Evolutionary conservation across 2,329 filamentous ascomycete species (phyloP), one percentile per base, ranked within the genome.

Genomic region (Alternaria brassicicola): DNA sequence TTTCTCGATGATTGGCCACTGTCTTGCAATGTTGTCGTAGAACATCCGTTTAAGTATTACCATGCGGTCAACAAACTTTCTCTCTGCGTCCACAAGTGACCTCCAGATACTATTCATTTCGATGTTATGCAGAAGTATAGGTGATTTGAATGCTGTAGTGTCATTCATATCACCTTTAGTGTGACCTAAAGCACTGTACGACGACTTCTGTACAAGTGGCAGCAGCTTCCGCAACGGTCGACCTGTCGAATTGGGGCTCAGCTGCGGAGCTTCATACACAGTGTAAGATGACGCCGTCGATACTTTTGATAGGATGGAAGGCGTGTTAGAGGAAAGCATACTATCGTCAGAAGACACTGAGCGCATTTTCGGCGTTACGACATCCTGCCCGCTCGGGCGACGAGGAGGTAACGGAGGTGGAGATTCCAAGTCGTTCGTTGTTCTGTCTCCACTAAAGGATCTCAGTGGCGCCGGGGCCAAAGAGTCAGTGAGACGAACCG

Each of bases 1-100:
- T 13, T 66, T 63, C 38, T 68, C 66, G 3, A 73, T 55, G 13
- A 62, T 33, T 7, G 73, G 72, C 71, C 71, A 76, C 55, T 72
- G 58, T 12, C 51, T 59, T 28, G 67, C 45, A 13, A 74, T 43
- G 12, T 67, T 66, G 23, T 70, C 61, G 50, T 72, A 70, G 52
- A 76, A 74, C 55, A 65, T 63, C 7, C 61, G 66, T 12, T 63
- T 64, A 17, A 76, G 65, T 25, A 61, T 69, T 2, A 48, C 59
- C 58, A 74, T 63, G 13, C 63, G 64, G 1, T 71, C 69, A 23
- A 73, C 60, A 42, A 68, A 72, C 6, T 61, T 67, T 21, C 61
- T 62, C 43, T 74, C 72, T 2, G 66, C 60, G 8, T 64, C 52
- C 3, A 71, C 36, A 6, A 75, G 53, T 2, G 59, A 61, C 8